Evolutionary conservation across 352 stramenopile species (phyloP).

Genomic region (Pythium insidiosum): DNA sequence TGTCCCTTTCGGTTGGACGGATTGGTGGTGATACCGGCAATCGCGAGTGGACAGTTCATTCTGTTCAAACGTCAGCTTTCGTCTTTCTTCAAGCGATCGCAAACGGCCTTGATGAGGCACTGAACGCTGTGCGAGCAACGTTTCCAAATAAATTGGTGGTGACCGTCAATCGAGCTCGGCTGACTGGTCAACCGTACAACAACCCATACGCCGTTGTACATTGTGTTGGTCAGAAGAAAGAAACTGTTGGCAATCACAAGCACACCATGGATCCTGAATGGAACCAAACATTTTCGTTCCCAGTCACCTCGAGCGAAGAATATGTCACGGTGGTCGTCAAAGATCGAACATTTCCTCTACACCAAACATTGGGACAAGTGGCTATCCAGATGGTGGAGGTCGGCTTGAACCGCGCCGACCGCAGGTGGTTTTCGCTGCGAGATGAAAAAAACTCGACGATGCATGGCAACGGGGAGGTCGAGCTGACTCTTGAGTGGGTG

Average conservation of each 20-base stretch:
- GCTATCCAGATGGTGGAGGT: conserved; percentile 74
- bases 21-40: conserved; percentile 63
- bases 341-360: conserved; percentile 65
- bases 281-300: conserved; percentile 88
- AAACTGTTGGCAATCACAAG: conserved; percentile 81
- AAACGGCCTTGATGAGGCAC: conserved; percentile 64
- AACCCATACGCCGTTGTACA: conserved; percentile 77
- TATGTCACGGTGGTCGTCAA: conserved; percentile 65
- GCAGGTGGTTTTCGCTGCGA: conserved; percentile 70
- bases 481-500: conserved; percentile 86
- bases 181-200: conserved; percentile 83
- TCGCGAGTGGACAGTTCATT: conserved; percentile 77
- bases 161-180: conserved; percentile 75
- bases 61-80: conserved; percentile 82
- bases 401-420: conserved; percentile 67
- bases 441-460: conserved; percentile 54
- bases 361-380: conserved; percentile 69
- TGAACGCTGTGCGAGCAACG: conserved; percentile 71
- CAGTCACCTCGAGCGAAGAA: conserved; percentile 67
- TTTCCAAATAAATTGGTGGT: conserved; percentile 88
- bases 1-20: conserved; percentile 70
- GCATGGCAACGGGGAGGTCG: conserved; percentile 79
- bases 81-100: conserved; percentile 78
- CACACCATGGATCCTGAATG: conserved; percentile 88
- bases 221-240: conserved; percentile 81